phyloP scores from a whole-genome alignment of 2,329 filamentous ascomycete genomes.

The Penicillium sp. region DNA sequence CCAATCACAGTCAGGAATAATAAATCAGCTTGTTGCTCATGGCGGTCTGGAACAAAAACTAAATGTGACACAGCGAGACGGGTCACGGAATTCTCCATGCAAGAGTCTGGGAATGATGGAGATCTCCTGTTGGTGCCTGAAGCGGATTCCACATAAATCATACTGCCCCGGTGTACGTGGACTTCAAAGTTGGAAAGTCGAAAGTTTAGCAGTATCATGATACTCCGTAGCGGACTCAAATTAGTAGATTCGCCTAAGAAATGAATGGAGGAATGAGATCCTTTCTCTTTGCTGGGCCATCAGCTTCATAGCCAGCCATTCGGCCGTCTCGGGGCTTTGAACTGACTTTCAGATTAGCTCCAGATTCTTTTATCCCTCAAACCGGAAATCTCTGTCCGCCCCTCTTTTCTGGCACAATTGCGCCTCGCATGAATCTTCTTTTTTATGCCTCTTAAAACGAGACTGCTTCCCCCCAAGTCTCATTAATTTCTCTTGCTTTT shows the following conservation, averaged over 20 bases:
- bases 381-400: conserved; percentile 27
- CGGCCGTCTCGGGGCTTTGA: conserved; percentile 3
- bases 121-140: neutral
- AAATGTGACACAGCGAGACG: neutral
- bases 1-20: neutral
- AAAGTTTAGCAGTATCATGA: neutral
- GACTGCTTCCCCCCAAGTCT: conserved; percentile 8
- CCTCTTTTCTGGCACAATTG: conserved; percentile 16
- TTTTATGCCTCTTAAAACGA: conserved; percentile 9
- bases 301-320: neutral
- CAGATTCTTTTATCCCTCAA: conserved; percentile 15
- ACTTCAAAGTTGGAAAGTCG: neutral
- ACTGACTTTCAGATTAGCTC: conserved; percentile 4
- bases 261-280: neutral
- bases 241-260: neutral
- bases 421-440: conserved; percentile 5
- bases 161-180: neutral
- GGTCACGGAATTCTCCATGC: neutral
- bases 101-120: neutral
- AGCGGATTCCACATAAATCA: neutral
- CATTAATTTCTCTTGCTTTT: neutral
- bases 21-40: neutral
- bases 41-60: neutral
- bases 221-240: neutral
- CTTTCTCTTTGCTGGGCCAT: neutral